Conservation (phyloP, 768 basidiomycete genomes). For the Suillus sp. region DNA sequence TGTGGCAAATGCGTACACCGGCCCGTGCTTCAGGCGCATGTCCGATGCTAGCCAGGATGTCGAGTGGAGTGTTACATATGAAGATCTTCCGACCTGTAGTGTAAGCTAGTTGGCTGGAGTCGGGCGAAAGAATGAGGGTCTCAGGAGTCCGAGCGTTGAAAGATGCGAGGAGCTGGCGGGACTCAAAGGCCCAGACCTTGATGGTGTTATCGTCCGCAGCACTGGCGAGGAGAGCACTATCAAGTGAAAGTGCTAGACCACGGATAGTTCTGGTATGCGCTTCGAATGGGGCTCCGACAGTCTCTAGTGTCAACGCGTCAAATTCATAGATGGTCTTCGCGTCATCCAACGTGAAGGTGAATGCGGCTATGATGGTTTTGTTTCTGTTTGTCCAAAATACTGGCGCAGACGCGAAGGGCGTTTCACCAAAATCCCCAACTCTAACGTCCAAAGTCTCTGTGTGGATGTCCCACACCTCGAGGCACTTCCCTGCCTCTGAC, state of each 20-base stretch:
- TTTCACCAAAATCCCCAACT: neutral
- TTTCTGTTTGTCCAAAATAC: conserved; percentile 1
- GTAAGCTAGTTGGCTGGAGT: neutral
- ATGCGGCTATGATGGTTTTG: neutral
- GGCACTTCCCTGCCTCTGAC: neutral
- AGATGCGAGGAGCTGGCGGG: neutral
- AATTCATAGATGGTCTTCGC: neutral
- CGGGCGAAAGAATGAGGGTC: neutral
- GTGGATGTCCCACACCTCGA: conserved; percentile 3
- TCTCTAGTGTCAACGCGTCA: neutral
- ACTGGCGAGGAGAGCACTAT: neutral
- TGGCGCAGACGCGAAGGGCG: neutral
- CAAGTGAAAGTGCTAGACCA: neutral
- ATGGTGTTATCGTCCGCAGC: neutral
- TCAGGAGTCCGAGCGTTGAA: neutral
- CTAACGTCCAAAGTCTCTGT: neutral
- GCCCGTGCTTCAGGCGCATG: neutral
- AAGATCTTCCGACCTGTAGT: neutral
- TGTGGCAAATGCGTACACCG: neutral
- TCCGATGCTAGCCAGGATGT: neutral
- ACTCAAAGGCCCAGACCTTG: neutral
- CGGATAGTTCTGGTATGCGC: neutral
- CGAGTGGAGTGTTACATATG: neutral
- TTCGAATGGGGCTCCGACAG: conserved; percentile 1
- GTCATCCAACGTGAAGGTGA: neutral